Conservation (phyloP, 768 basidiomycete species). For the Pholiota conissans region DNA sequence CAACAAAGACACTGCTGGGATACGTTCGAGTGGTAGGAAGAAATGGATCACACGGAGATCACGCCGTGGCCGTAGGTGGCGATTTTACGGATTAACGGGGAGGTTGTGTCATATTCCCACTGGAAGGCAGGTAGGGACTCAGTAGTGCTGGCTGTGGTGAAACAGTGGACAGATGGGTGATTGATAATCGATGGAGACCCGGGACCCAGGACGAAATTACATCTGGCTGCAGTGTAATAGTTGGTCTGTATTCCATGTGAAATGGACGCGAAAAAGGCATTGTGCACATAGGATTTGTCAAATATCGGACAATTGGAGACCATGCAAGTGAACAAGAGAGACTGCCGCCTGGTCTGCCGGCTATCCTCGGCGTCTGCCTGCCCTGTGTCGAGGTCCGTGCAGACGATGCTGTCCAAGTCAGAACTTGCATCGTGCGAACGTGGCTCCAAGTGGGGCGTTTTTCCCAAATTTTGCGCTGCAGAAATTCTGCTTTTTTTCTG, state of each 20-base stretch:
- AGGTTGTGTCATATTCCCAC: neutral
- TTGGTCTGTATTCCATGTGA: neutral
- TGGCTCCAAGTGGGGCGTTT: slow-evolving; percentile 2
- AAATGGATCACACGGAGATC: neutral
- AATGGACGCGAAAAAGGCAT: neutral
- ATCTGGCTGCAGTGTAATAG: too few relatives aligned
- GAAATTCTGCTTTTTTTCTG: neutral
- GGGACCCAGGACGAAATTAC: neutral
- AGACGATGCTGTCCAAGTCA: slow-evolving; percentile 3
- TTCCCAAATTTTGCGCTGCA: neutral
- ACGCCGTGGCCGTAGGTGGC: neutral
- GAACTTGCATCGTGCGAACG: slow-evolving; percentile 16
- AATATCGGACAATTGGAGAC: neutral
- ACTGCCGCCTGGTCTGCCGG: neutral
- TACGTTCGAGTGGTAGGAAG: neutral
- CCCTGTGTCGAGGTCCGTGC: slow-evolving; percentile 8
- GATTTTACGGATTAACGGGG: slow-evolving; percentile 7
- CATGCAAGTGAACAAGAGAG: slow-evolving; percentile 2
- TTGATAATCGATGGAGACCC: slow-evolving; percentile 12
- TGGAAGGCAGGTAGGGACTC: neutral
- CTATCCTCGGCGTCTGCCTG: slow-evolving; percentile 10
- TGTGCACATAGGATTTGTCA: neutral
- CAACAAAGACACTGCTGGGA: neutral
- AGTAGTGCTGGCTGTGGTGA: neutral
- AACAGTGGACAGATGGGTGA: neutral